These are phyloP conservation scores for Penicillium lagena DNA, from an alignment of 495 filamentous ascomycete species.

Conservation along the genomic window DNA sequence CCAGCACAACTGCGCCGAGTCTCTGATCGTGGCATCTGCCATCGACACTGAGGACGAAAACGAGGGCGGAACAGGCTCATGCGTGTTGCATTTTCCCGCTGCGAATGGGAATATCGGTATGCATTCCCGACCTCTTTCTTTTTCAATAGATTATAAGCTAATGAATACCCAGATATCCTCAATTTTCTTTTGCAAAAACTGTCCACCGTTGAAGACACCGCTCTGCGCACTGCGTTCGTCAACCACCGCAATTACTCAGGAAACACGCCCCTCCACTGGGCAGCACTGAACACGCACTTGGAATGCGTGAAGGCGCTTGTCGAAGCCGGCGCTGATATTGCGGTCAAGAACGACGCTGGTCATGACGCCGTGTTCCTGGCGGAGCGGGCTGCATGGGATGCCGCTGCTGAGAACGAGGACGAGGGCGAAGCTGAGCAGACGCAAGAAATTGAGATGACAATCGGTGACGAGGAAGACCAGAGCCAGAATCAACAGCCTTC, in stretches of 20 bases:
- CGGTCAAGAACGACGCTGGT: constrained; percentile 70
- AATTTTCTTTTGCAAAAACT: constrained; percentile 37
- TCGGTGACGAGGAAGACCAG: constrained; percentile 16
- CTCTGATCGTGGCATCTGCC: constrained; percentile 56
- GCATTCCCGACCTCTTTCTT: constrained; percentile 2
- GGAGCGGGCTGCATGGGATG: constrained; percentile 51
- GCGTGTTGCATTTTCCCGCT: constrained; percentile 77
- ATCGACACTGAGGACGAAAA: constrained; percentile 68
- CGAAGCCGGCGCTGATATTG: constrained; percentile 65
- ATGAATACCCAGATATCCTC: constrained; percentile 35
- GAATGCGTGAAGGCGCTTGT: constrained; percentile 69
- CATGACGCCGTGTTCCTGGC: constrained; percentile 84
- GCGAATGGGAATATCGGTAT: constrained; percentile 82
- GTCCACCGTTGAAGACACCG: constrained; percentile 18
- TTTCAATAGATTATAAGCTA: background rate
- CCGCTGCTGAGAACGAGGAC: constrained; percentile 14
- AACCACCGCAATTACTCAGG: constrained; percentile 70
- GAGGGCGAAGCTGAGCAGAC: constrained; percentile 9
- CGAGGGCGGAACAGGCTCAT: constrained; percentile 37
- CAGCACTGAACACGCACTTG: constrained; percentile 80
- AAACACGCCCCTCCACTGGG: constrained; percentile 91
- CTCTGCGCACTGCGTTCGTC: constrained; percentile 36
- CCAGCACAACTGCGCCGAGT: constrained; percentile 43
- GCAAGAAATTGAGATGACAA: constrained; percentile 24
- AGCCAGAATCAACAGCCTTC: constrained; percentile 2